These are phyloP conservation scores for Neoboletus subvelutipes DNA, from an alignment of 768 basidiomycete species.

Conservation along the genomic window DNA sequence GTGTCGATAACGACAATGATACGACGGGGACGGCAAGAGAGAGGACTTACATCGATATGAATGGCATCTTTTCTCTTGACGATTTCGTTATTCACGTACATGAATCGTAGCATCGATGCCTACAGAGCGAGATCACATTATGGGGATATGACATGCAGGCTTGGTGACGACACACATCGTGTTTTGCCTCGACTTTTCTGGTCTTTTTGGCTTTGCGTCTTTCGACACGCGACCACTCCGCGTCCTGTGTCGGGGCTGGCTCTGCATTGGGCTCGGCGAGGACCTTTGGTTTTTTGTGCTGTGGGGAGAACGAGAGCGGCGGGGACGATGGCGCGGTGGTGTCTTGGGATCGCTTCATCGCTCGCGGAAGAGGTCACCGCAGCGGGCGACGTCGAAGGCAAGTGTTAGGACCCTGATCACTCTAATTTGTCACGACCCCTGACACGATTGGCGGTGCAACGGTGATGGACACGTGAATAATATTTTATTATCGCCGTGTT, in stretches of 20 bases:
- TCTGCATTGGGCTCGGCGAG: conserved; percentile 9
- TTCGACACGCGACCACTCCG: conserved; percentile 69
- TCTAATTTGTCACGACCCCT: not conserved
- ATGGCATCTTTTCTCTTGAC: conserved; percentile 69
- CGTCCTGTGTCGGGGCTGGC: conserved; percentile 21
- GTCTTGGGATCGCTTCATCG: conserved; percentile 35
- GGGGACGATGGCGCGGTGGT: conserved; percentile 10
- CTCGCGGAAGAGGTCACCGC: not conserved
- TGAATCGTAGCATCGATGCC: conserved; percentile 57
- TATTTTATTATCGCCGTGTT: no score
- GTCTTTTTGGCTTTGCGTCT: conserved; percentile 71
- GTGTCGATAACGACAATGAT: not conserved
- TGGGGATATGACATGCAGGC: not conserved
- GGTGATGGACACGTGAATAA: no score
- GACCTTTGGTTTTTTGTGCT: conserved; percentile 43
- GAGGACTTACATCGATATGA: conserved; percentile 66
- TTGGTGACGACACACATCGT: conserved; percentile 51
- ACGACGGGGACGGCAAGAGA: not conserved
- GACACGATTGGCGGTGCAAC: no score
- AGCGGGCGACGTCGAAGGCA: not conserved
- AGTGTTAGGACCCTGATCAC: not conserved
- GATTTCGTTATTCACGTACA: conserved; percentile 81
- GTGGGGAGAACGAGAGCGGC: conserved; percentile 17
- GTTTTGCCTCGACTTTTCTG: conserved; percentile 54
- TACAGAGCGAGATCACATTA: conserved; percentile 1